Evolutionary conservation across 2,329 filamentous ascomycete genomes (phyloP).

Genomic region (Verticillium isaacii): DNA sequence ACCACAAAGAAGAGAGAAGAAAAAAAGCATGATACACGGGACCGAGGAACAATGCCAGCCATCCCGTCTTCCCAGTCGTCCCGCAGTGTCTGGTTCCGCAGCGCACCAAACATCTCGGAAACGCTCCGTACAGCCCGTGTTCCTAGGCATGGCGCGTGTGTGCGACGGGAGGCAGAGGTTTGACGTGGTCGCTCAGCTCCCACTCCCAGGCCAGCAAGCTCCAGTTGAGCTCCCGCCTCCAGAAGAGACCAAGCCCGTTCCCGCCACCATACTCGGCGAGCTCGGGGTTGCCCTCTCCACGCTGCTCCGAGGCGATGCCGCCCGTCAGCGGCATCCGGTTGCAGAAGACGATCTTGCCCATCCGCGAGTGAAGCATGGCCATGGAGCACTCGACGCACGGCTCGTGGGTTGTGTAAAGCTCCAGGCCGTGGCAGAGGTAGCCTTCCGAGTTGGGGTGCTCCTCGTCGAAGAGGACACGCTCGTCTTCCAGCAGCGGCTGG

Average conservation of each 20-base stretch:
- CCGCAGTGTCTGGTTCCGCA: neutral
- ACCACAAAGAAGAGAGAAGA: neutral
- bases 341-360: slow-evolving; percentile 79
- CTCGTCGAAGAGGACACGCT: slow-evolving; percentile 56
- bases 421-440: slow-evolving; percentile 89
- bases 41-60: neutral
- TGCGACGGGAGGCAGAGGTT: slow-evolving; percentile 34
- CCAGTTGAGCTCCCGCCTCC: slow-evolving; percentile 79
- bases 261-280: slow-evolving; percentile 38
- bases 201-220: slow-evolving; percentile 79
- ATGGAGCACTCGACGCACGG: slow-evolving; percentile 96
- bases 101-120: neutral
- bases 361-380: slow-evolving; percentile 91
- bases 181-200: slow-evolving; percentile 40
- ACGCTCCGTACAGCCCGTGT: neutral
- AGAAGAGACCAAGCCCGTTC: slow-evolving; percentile 63
- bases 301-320: slow-evolving; percentile 74
- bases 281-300: slow-evolving; percentile 39
- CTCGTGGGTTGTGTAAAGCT: slow-evolving; percentile 92
- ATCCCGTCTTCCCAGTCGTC: neutral
- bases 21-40: neutral
- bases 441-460: slow-evolving; percentile 69
- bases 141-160: slow-evolving; percentile 41
- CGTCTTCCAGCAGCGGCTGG: slow-evolving; percentile 61
- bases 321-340: slow-evolving; percentile 76